Conservation (phyloP, 257 asterid species). For the Solanum tacnaense region DNA sequence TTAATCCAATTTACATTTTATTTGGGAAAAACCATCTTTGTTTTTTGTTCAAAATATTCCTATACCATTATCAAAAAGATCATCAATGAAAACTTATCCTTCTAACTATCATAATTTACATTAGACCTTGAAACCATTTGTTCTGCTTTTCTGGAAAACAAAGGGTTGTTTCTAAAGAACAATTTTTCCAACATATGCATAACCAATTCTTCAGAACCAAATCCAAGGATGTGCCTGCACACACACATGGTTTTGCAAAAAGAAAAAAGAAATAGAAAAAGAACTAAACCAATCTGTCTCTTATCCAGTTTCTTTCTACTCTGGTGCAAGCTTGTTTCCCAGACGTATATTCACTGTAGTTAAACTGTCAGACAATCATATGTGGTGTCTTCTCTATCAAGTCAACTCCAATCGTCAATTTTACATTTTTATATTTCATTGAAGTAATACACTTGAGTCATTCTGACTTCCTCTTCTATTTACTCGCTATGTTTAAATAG, state of each 20-base stretch:
- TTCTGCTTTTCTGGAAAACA: background rate
- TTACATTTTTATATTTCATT: background rate
- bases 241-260: background rate
- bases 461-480: background rate
- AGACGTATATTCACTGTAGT: background rate
- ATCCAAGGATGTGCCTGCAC: background rate
- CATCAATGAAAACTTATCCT: background rate
- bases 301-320: background rate
- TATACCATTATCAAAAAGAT: background rate
- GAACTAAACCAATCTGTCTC: background rate
- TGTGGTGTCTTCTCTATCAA: background rate
- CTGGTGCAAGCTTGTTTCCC: background rate
- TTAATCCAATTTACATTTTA: background rate
- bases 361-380: background rate
- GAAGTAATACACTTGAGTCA: background rate
- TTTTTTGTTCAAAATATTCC: background rate
- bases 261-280: too few relatives aligned
- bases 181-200: background rate
- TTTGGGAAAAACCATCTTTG: background rate
- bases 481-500: background rate
- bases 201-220: background rate
- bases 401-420: background rate
- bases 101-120: background rate
- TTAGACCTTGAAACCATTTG: background rate
- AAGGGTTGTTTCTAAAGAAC: background rate